Conservation (phyloP, 331 rosid genomes). For the Cucumis variabilis region DNA sequence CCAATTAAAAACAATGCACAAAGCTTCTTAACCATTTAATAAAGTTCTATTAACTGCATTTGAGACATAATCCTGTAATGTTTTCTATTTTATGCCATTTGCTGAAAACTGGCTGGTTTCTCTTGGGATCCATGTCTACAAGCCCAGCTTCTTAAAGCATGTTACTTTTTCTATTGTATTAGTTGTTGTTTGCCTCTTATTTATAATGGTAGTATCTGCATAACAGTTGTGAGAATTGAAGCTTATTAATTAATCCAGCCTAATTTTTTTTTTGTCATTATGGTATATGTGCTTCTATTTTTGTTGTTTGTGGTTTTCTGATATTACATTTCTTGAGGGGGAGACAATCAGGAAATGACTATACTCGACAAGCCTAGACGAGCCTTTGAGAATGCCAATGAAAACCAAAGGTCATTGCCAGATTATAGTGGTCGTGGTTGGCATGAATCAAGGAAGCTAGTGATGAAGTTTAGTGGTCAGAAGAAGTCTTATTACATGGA, state of each 20-base stretch:
- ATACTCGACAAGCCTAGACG: too few relatives aligned
- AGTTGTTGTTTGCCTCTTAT: neutral
- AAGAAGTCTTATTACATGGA: constrained; percentile 99
- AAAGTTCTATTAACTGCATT: neutral
- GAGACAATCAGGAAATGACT: too few relatives aligned
- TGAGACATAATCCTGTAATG: neutral
- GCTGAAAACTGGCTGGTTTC: neutral
- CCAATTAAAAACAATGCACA: neutral
- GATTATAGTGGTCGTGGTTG: constrained; percentile 97
- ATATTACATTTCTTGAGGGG: too few relatives aligned
- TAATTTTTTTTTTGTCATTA: neutral
- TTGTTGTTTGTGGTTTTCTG: neutral
- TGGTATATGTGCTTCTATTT: neutral
- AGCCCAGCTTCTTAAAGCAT: neutral
- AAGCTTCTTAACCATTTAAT: neutral
- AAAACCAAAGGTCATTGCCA: constrained; percentile 95
- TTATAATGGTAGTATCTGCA: neutral
- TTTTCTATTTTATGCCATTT: neutral
- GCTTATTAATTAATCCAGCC: constrained; percentile 1
- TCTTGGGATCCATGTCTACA: neutral
- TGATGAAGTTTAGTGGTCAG: constrained; percentile 85
- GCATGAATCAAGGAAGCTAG: constrained; percentile 99
- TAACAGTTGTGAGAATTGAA: neutral
- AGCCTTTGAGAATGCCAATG: too few relatives aligned
- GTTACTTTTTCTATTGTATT: neutral